Evolutionary conservation across 805 yeast genomes (phyloP), one percentile per base, ranked within the genome.

Genomic region (Vanderwaltozyma tropicalis): DNA sequence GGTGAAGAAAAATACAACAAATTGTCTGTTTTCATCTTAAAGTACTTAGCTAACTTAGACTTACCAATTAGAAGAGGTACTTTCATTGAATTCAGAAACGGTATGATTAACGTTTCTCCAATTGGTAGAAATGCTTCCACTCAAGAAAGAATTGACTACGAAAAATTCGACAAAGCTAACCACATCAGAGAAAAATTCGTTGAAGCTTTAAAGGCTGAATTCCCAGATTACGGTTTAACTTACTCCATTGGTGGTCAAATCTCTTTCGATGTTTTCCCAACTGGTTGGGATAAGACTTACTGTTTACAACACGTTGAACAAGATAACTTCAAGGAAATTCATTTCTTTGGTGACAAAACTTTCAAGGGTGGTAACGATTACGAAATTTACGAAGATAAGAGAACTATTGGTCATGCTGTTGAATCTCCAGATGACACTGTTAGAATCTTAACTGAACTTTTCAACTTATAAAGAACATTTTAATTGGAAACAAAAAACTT

Each of bases 271-370:
- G 97, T 92, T 47, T 92, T 92, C 89, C 99, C 99, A 71, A 85
- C 96, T 47, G 98, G 99, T 59, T 92, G 99, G 99, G 99, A 92
- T 68, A 92, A 92, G 77, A 92, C 99, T 45, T 92, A 89, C 72
- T 85, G 95, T 66, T 76, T 92, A 61, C 87, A 81, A 66, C 98
- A 89, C 67, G 88, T 92, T 53, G 85, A 68, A 55, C 64, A 71
- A 43, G 96, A 89, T 66, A 78, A 81, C 48, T 92, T 88, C 70
- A 72, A 78, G 57, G 73, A 76, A 53, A 86, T 92, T 55, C 97
- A 92, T 71, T 92, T 92, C 78, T 92, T 92, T 61, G 98, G 99
- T 68, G 99, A 92, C 75, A 92, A 92, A 75, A 74, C 95, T 49
- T 82, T 82, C 72, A 65, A 78, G 68, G 99, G 99, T 61, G 98